Evolutionary conservation across 2,329 filamentous ascomycete species (phyloP), one percentile per base, ranked within the genome.

Genomic region (Talaromyces sp.): DNA sequence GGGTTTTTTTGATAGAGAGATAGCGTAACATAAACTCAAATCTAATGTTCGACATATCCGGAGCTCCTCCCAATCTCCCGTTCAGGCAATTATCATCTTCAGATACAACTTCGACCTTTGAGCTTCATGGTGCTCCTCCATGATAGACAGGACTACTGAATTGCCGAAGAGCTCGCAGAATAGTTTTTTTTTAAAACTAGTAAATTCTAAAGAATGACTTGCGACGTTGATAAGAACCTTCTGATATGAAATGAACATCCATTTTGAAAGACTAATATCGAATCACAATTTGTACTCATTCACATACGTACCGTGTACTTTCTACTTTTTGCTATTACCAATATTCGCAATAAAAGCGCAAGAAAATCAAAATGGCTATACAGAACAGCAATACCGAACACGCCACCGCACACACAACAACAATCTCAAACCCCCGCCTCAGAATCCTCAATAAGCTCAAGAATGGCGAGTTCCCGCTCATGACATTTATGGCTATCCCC

Each of bases 401-500:
- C 27, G 25, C 33, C 45, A 52, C 60, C 11, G 60, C 60, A 13
- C 43, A 39, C 43, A 50, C 45, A 27, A 54, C 27, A 13, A 66
- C 64, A 17, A 72, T 79, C 50, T 58, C 77, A 17, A 83, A 83
- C 69, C 74, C 79, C 66, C 77, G 78, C 9, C 69, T 82, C 62
- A 74, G 77, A 61, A 70, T 83, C 3, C 76, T 83, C 65, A 83
- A 83, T 65, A 79, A 77, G 43, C 70, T 83, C 68, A 75, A 72
- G 63, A 68, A 73, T 15, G 74, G 74, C 3, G 73, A 77, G 25
- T 79, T 73, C 64, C 81, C 81, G 0, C 64, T 83, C 3, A 78
- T 83, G 79, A 84, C 82, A 3, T 84, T 85, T 69, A 73, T 84
- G 70, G 82, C 78, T 33, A 74, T 84, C 10, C 80, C 80, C 2